Percentiles rank a stretch among this genome's conserved stretches.
Evolutionary conservation across 2,329 filamentous ascomycete genomes (phyloP).

Genomic region (Onygenales sp.): DNA sequence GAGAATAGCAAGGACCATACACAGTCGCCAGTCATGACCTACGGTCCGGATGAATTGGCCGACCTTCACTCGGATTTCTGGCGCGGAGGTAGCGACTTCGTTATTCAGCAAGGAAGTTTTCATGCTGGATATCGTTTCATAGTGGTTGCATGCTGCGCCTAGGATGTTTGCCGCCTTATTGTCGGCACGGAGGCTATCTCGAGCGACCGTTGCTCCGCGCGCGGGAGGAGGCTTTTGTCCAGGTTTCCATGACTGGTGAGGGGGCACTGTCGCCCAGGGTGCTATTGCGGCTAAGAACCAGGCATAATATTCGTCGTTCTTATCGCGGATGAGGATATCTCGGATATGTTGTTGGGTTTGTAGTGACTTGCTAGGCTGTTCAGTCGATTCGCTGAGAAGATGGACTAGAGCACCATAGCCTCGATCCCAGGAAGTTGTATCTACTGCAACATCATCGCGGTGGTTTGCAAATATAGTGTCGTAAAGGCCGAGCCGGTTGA

Average conservation of each 20-base stretch:
- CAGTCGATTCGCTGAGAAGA: constrained; percentile 29
- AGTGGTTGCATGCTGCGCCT: constrained; percentile 53
- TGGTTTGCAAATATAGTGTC: constrained; percentile 34
- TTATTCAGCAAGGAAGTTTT: constrained; percentile 36
- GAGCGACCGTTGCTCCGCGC: constrained; percentile 53
- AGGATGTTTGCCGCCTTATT: constrained; percentile 66
- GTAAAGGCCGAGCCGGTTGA: constrained; percentile 30
- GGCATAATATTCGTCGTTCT: constrained; percentile 58
- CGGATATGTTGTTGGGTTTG: constrained; percentile 19
- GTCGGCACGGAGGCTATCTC: constrained; percentile 69
- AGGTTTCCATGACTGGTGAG: constrained; percentile 23
- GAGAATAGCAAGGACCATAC: constrained; percentile 29
- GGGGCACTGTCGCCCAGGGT: constrained; percentile 56
- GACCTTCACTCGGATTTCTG: constrained; percentile 28
- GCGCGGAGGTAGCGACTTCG: constrained; percentile 18
- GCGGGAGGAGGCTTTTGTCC: constrained; percentile 47
- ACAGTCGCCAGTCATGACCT: constrained; percentile 31
- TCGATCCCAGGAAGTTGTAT: constrained; percentile 50
- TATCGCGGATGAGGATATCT: constrained; percentile 48
- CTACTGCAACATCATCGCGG: constrained; percentile 43
- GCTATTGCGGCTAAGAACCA: constrained; percentile 69
- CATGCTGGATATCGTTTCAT: constrained; percentile 51
- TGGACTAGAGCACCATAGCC: constrained; percentile 56
- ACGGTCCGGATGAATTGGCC: constrained; percentile 26
- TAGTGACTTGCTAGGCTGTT: constrained; percentile 23